A percentile compares a stretch with the other conserved stretches of the same genome.
Evolutionary conservation across 192 early-diverging fungal genomes (phyloP).

Genomic region (Pilaira anomala): DNA sequence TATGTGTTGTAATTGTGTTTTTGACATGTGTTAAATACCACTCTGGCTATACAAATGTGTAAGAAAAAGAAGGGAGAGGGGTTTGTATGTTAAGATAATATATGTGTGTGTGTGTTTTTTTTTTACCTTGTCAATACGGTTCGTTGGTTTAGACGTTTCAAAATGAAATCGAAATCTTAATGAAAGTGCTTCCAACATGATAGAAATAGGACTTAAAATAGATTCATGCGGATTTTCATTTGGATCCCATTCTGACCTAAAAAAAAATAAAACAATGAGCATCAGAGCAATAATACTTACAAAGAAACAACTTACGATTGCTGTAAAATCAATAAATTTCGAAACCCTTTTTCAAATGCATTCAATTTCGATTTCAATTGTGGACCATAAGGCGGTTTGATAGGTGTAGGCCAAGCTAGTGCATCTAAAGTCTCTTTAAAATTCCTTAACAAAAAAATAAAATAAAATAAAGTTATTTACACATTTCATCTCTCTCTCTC

Average conservation of each 20-base stretch:
- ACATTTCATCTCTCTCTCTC: background rate
- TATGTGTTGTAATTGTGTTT: conserved; percentile 54
- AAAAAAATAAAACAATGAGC: background rate
- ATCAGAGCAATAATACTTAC: background rate
- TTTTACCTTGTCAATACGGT: conserved; percentile 68
- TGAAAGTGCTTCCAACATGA: conserved; percentile 59
- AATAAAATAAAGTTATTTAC: background rate
- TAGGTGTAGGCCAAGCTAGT: conserved; percentile 17
- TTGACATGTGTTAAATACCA: conserved; percentile 69
- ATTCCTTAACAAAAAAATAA: conserved; percentile 17
- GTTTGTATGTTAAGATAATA: too few species aligned
- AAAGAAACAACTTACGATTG: conserved; percentile 17
- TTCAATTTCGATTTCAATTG: conserved; percentile 27
- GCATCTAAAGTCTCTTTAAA: conserved; percentile 16
- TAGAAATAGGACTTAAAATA: conserved; percentile 48
- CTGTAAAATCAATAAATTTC: conserved; percentile 18
- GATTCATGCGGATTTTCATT: background rate
- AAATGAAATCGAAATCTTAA: conserved; percentile 74
- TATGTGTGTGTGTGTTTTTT: background rate
- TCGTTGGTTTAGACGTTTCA: conserved; percentile 64
- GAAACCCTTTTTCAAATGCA: conserved; percentile 5
- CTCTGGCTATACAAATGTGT: conserved; percentile 69
- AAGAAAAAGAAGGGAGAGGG: too few species aligned
- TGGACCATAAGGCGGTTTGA: conserved; percentile 15
- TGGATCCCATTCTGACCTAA: background rate